Evolutionary conservation across 2,329 filamentous ascomycete genomes (phyloP), one percentile per base, ranked within the genome.

Genomic region (Aspergillus felis): DNA sequence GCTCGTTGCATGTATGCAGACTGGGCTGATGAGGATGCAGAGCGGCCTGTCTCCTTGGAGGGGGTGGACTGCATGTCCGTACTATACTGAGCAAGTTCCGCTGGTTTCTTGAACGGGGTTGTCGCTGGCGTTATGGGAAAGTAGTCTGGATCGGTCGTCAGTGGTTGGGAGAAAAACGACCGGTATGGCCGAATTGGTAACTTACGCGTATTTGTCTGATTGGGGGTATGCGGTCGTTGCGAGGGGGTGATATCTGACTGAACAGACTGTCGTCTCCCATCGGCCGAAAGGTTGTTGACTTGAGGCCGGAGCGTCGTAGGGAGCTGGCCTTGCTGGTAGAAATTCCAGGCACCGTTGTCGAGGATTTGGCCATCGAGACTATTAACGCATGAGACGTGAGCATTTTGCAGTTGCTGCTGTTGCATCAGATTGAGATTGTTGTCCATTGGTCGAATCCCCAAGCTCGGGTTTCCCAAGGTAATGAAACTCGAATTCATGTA

Each of bases 41-140:
- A 65, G 49, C 68, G 66, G 58, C 66, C 69, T 50, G 70, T 68
- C 53, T 68, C 71, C 61, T 77, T 76, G 54, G 69, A 70, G 32
- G 77, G 76, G 24, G 76, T 77, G 25, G 71, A 64, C 50, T 76
- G 71, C 38, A 71, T 62, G 56, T 75, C 76, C 61, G 71, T 70
- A 60, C 70, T 70, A 54, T 76, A 73, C 48, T 72, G 71, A 56
- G 69, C 65, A 58, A 72, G 64, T 58, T 73, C 71, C 59, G 71
- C 69, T 53, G 73, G 70, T 63, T 71, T 68, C 65, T 73, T 76
- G 66, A 76, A 73, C 14, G 87, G 87, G 22, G 86, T 89, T 53
- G 85, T 84, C 66, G 82, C 83, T 54, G 88, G 87, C 28, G 88
- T 90, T 49, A 87, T 82, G 57, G 87, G 87, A 62, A 84, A 84